Evolutionary conservation across 176 grass and related monocot genomes (phyloP).

Genomic region (Zoysia japonica): DNA sequence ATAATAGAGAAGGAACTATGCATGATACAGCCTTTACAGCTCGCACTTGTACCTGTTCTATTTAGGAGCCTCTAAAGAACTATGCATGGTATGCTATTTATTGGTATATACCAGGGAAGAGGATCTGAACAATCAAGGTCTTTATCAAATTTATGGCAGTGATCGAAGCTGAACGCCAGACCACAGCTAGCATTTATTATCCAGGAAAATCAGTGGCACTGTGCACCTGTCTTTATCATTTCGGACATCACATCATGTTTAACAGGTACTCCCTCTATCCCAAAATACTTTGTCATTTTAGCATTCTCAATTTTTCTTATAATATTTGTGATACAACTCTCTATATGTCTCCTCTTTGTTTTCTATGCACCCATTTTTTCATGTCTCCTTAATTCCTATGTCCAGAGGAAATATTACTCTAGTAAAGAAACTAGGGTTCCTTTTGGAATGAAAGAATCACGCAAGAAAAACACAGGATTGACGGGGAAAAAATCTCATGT

Average conservation of each 20-base stretch:
- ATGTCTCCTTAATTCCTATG: no score
- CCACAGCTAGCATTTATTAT: conserved; percentile 25
- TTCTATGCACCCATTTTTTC: no score
- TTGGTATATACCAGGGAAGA: background rate
- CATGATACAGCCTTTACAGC: conserved; percentile 27
- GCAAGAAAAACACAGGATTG: no score
- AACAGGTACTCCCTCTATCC: background rate
- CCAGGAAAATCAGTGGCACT: conserved; percentile 23
- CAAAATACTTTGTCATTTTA: no score
- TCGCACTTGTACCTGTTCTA: conserved; percentile 10
- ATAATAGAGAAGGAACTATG: conserved; percentile 16
- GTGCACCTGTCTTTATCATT: conserved; percentile 22
- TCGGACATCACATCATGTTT: conserved; percentile 27
- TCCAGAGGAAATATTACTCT: no score
- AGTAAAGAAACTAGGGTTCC: no score
- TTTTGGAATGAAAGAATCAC: no score
- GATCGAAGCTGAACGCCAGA: conserved; percentile 27
- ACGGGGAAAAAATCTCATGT: no score
- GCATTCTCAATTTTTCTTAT: no score
- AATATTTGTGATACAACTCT: no score
- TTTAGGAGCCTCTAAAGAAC: no score
- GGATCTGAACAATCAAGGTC: background rate
- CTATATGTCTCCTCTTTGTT: no score
- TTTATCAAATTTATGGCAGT: conserved; percentile 24
- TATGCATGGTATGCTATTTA: background rate